Evolutionary conservation across 352 stramenopile genomes (phyloP), one percentile per base, ranked within the genome.

Genomic region (Globisporangium abappressorium): DNA sequence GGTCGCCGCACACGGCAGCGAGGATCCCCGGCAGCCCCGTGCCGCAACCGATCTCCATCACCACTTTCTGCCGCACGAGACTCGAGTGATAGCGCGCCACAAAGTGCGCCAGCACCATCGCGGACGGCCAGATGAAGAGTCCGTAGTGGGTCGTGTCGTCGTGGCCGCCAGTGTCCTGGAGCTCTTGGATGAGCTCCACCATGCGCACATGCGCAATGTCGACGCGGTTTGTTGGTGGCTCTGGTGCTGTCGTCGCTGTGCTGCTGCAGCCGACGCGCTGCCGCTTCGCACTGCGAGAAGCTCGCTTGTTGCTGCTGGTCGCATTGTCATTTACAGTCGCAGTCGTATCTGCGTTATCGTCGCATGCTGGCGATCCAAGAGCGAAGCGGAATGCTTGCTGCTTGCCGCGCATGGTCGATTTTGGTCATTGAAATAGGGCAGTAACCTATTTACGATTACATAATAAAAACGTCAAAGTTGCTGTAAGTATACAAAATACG

Each of bases 21-120:
- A 91, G 68, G 65, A 94, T 89, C 9, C 80, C 84, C 2, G 83
- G 82, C 9, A 94, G 70, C 12, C 78, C 85, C 20, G 80, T 92
- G 22, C 85, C 84, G 49, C 85, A 93, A 8, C 83, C 82, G 43
- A 92, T 57, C 65, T 92, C 83, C 59, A 91, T 66, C 9, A 90
- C 71, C 9, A 82, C 69, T 57, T 85, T 84, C n/a, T 71, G 61
- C 0, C 49, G 58, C n/a, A 66, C 36, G 9, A 90, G 57, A 6
- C 28, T 67, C 26, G 54, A 28, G 12, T 54, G 56, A 54, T 89
- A 57, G 20, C 70, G 70, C 1, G 79, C 80, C 22, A 92, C 28
- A 62, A 85, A 89, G 20, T 74, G 75, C 46, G 81, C 79, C 22
- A 92, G 62, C 30, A 86, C 62, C 34, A 84, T 66, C 8, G 84